Conservation (phyloP, 2,329 filamentous ascomycete species). For the Aspergillus ruber region DNA sequence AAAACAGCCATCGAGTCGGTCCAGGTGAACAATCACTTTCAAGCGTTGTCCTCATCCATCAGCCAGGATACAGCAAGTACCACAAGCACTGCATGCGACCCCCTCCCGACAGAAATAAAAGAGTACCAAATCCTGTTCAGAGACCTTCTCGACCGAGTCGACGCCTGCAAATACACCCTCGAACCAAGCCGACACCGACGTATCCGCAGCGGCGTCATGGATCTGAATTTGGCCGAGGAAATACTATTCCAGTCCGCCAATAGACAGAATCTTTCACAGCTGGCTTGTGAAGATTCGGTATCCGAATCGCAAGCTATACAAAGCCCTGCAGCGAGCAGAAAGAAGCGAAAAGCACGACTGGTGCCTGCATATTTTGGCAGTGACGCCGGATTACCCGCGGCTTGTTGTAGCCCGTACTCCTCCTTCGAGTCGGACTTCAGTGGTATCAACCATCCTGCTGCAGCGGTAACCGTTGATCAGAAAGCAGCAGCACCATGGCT, state of each 20-base stretch:
- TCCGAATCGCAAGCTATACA: neutral
- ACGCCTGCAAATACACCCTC: neutral
- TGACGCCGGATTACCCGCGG: no score
- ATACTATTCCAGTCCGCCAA: neutral
- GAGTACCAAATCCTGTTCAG: neutral
- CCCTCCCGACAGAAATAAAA: neutral
- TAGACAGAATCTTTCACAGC: neutral
- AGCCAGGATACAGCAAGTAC: neutral
- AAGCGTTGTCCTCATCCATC: neutral
- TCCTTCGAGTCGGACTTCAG: no score
- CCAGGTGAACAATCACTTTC: neutral
- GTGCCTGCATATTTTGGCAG: no score
- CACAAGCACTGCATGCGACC: neutral
- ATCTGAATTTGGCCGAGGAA: neutral
- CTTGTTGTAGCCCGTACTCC: no score
- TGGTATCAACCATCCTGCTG: no score
- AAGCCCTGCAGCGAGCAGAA: no score
- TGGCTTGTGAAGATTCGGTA: neutral
- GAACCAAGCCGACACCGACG: neutral
- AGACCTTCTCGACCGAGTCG: neutral
- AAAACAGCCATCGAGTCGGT: neutral
- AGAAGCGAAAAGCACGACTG: no score
- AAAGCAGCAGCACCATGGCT: no score
- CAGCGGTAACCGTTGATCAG: no score
- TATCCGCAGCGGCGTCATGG: neutral